Conservation (phyloP, 257 asterid genomes). For the Craterostigma plantagineum region DNA sequence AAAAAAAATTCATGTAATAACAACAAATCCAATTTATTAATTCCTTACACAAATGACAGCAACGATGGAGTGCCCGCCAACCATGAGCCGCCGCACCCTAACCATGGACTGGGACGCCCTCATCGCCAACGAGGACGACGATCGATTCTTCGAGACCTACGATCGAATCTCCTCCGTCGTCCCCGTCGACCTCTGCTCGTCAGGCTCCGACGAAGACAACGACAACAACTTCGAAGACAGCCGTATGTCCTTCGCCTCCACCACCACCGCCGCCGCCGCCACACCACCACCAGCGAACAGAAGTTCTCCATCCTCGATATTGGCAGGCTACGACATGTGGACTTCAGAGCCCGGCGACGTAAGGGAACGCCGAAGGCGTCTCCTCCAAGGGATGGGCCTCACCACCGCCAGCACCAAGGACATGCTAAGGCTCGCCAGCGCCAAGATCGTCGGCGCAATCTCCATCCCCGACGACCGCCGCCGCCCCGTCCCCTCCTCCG, state of each 20-base stretch:
- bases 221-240: slow-evolving; percentile 51
- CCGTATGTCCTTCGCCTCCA: slow-evolving; percentile 55
- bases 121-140: slow-evolving; percentile 51
- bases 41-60: too few relatives aligned
- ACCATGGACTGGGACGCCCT: slow-evolving; percentile 85
- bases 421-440: slow-evolving; percentile 35
- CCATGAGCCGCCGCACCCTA: slow-evolving; percentile 55
- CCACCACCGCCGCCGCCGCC: too few relatives aligned
- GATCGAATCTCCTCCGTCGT: slow-evolving; percentile 41
- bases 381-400: slow-evolving; percentile 81
- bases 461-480: too few relatives aligned
- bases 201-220: slow-evolving; percentile 34
- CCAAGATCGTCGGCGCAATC: slow-evolving; percentile 20
- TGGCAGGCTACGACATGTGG: slow-evolving; percentile 66
- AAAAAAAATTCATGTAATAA: too few relatives aligned
- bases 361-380: slow-evolving; percentile 61
- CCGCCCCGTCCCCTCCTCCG: slow-evolving; percentile 2
- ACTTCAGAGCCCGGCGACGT: slow-evolving; percentile 83
- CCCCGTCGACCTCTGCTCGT: slow-evolving; percentile 31
- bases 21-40: too few relatives aligned
- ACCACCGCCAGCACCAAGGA: slow-evolving; percentile 36
- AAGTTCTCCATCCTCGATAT: slow-evolving; percentile 11
- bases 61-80: neutral
- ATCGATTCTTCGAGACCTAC: slow-evolving; percentile 51
- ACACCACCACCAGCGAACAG: slow-evolving; percentile 10